Conservation (phyloP, 805 yeast genomes). For the Kodamaea kaohsiungensis region DNA sequence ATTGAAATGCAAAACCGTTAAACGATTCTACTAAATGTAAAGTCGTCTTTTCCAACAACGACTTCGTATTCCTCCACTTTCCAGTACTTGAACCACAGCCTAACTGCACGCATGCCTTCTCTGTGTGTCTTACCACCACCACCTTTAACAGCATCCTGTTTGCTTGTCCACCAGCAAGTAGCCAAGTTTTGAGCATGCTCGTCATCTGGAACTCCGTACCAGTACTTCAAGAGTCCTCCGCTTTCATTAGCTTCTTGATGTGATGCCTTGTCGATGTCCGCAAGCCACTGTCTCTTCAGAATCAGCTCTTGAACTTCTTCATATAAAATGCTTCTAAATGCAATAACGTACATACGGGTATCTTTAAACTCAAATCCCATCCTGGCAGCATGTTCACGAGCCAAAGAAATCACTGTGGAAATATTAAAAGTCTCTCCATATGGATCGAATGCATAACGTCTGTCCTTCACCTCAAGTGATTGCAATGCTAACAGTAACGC, state of each 20-base stretch:
- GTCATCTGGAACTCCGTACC: conserved; percentile 40
- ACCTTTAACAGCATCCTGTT: conserved; percentile 30
- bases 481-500: conserved; percentile 32
- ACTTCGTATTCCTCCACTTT: conserved; percentile 34
- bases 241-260: conserved; percentile 37
- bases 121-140: conserved; percentile 36
- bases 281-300: conserved; percentile 26
- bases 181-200: conserved; percentile 35
- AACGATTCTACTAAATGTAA: conserved; percentile 7
- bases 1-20: too few species aligned
- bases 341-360: conserved; percentile 30
- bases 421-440: conserved; percentile 31
- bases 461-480: conserved; percentile 19
- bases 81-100: conserved; percentile 37
- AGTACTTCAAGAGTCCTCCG: conserved; percentile 41
- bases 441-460: conserved; percentile 23
- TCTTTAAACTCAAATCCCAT: conserved; percentile 13
- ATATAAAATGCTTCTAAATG: conserved; percentile 32
- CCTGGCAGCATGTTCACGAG: conserved; percentile 14
- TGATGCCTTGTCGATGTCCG: conserved; percentile 30
- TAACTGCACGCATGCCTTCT: conserved; percentile 29
- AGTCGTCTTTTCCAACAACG: conserved; percentile 8
- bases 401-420: conserved; percentile 18
- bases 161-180: conserved; percentile 39
- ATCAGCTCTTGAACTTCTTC: conserved; percentile 24